Conservation (phyloP, 345 rosid species). For the Brassica juncea region DNA sequence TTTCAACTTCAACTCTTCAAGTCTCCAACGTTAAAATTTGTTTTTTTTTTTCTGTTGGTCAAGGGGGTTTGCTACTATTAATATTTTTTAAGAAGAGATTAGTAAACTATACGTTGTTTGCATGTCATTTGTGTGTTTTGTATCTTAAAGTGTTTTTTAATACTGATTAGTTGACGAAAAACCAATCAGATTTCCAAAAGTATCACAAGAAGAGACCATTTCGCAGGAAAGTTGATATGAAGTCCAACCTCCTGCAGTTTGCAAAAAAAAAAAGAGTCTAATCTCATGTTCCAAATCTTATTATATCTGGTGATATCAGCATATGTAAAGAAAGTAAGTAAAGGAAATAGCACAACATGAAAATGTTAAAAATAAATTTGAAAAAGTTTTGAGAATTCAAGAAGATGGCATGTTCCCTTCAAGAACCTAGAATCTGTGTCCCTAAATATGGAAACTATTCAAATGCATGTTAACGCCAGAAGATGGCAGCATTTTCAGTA, state of each 20-base stretch:
- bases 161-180: background rate
- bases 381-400: constrained; percentile 23
- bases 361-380: background rate
- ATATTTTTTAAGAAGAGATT: background rate
- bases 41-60: background rate
- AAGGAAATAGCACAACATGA: constrained; percentile 30
- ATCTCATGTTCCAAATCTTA: constrained; percentile 27
- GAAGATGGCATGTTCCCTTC: constrained; percentile 25
- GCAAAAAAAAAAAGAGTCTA: background rate
- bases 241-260: background rate
- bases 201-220: constrained; percentile 3
- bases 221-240: constrained; percentile 20
- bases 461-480: constrained; percentile 31
- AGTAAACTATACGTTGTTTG: background rate
- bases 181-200: constrained; percentile 10
- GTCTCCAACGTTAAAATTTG: background rate
- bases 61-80: background rate
- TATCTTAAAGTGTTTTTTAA: background rate
- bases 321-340: constrained; percentile 27
- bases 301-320: constrained; percentile 1
- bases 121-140: background rate
- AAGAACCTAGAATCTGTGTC: constrained; percentile 14
- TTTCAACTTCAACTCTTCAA: background rate
- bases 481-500: background rate
- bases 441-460: constrained; percentile 20